Base-by-base conservation (phyloP, 441 rosid genomes). In the Pelargonium cotyledonis region DNA sequence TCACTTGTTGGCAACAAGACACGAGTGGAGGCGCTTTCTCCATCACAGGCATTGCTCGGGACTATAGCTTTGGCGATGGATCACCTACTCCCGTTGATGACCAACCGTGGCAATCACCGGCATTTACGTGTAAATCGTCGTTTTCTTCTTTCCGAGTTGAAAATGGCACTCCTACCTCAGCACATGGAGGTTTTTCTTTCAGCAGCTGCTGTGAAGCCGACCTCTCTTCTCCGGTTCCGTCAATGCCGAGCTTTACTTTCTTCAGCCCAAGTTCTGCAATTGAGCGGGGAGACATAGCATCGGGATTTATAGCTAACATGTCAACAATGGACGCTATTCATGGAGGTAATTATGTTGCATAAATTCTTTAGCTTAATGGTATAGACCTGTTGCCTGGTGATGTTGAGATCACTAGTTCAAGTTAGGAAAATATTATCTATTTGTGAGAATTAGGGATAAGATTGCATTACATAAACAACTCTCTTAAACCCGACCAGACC, bases 201-300 rank as follows among this genome's bases (percentile, higher is more conserved):
- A 81, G 81, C 75, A 84, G 80, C 66, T 75, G 79, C 64, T 57
- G 57, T 4, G 86, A 84, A 72, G 63, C 57, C 29, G 79, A 80
- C 38, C 67, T 82, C 65, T 73, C 84, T 53, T 75, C 81, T 18
- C 77, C 88, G 65, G 38, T 89, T 57, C 78, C 81, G n/a, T 82
- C 96, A 10, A 80, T 85, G 88, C 89, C 85, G 47, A 89, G 95
- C 79, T 86, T 92, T 75, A 75, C 84, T 60, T 92, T 92, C 80
- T 80, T 84, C 71, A 73, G 85, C 61, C 86, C 88, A 18, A 58
- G 64, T 69, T 60, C 83, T 68, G 73, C 65, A 12, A 65, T 26
- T 7, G 80, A 77, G 65, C 83, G 67, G 29, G 70, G 35, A 70
- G 70, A 65, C 23, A 16, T 71, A 38, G 38, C 63, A 0, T 47